Evolutionary conservation across 2,329 filamentous ascomycete species (phyloP), one percentile per base, ranked within the genome.

Genomic region (Orbilia blumenaviensis): DNA sequence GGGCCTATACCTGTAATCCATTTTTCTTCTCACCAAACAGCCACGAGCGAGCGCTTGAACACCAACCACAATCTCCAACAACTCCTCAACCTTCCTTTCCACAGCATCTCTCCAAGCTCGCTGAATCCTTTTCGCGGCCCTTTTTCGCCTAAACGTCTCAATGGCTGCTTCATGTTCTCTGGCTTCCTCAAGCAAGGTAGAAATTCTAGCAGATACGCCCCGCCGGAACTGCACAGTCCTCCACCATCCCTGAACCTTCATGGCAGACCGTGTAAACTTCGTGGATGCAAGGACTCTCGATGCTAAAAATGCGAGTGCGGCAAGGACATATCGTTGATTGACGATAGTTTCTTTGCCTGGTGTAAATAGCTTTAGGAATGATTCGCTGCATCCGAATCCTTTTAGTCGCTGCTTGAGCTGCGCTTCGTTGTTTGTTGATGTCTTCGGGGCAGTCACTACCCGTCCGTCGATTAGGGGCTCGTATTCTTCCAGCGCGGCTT

Each of bases 251-350:
- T 80, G 78, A 32, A 80, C 52, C 48, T 36, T 75, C 6, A 75
- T 25, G 8, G 66, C 46, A 1, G 71, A 56, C 36, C 66, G 77
- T 58, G 58, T 71, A 27, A 44, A 21, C 6, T 56, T 83, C 0
- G 85, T 84, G 4, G 87, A 83, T 0, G 86, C 84, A 2, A 90
- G 82, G 0, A 90, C 82, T 42, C 88, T 85, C 2, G 87, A 88
- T 44, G 87, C 88, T 4, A 90, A 84, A 80, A 89, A 89, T 2
- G 87, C 84, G 6, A 90, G 85, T 1, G 86, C 85, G 1, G 86
- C 85, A 25, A 89, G 80, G 0, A 86, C 88, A 77, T 88, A 89
- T 78, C 86, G 85, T 25, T 83, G 83, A 67, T 86, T 85, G 10
- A 88, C 86, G 23, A 89, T 84, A 25, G 83, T 82, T n/a, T 80